These are phyloP conservation scores for Pseudognaphalium luteoalbum DNA, from an alignment of 129 eudicot genomes.

Conservation along the genomic window DNA sequence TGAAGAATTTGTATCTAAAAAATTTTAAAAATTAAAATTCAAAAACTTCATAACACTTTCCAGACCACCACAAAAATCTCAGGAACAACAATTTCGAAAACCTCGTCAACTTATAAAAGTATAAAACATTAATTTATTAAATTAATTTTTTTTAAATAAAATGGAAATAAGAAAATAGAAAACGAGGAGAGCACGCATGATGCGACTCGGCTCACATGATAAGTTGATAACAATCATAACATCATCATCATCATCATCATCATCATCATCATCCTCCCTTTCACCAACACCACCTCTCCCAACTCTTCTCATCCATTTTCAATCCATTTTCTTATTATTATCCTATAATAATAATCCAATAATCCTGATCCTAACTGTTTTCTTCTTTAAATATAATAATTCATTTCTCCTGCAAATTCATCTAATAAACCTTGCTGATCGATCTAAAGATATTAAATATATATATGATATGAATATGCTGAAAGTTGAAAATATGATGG, in stretches of 20 bases:
- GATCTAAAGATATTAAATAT: background rate
- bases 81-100: too few relatives aligned
- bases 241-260: background rate
- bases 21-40: too few relatives aligned
- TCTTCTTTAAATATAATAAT: too few relatives aligned
- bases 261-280: background rate
- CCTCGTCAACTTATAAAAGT: too few relatives aligned
- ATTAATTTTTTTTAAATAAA: too few relatives aligned
- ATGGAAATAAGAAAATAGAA: constrained; percentile 6
- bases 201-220: background rate
- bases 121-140: too few relatives aligned
- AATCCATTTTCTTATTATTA: background rate
- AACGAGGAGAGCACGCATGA: constrained; percentile 34
- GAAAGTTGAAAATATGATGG: constrained; percentile 81
- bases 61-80: too few relatives aligned
- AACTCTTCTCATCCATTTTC: background rate
- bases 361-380: too few relatives aligned
- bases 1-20: too few relatives aligned
- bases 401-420: background rate
- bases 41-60: too few relatives aligned
- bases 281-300: constrained; percentile 11
- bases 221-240: too few relatives aligned
- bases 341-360: too few relatives aligned
- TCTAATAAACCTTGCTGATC: background rate
- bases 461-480: constrained; percentile 37